These are phyloP conservation scores for Aspergillus sp. DNA, from an alignment of 2,329 filamentous ascomycete species.

Conservation along the genomic window DNA sequence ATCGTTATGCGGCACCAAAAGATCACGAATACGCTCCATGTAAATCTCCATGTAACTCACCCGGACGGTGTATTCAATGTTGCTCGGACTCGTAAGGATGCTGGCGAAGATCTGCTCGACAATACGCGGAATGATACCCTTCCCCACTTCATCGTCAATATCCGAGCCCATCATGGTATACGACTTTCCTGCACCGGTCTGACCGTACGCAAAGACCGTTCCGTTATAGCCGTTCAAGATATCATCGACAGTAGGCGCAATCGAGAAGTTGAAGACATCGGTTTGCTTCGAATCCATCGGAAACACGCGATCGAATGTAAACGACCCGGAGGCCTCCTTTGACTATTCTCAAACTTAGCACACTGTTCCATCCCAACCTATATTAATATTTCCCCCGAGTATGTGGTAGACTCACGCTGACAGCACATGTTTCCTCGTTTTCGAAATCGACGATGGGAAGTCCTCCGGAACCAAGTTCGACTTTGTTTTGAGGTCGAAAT, in stretches of 20 bases:
- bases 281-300: slow-evolving; percentile 86
- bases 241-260: slow-evolving; percentile 92
- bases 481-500: slow-evolving; percentile 94
- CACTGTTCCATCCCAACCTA: too few relatives aligned
- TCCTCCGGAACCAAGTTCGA: slow-evolving; percentile 86
- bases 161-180: slow-evolving; percentile 98
- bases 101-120: slow-evolving; percentile 96
- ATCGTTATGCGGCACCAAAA: slow-evolving; percentile 89
- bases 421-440: slow-evolving; percentile 80
- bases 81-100: slow-evolving; percentile 86
- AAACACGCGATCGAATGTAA: slow-evolving; percentile 98
- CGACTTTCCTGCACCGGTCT: slow-evolving; percentile 97
- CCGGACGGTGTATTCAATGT: slow-evolving; percentile 97
- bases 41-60: slow-evolving; percentile 99
- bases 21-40: slow-evolving; percentile 96
- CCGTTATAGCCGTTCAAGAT: slow-evolving; percentile 99
- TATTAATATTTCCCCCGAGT: not conserved
- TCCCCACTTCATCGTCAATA: slow-evolving; percentile 83
- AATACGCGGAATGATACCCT: slow-evolving; percentile 95
- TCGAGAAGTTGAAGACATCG: slow-evolving; percentile 98
- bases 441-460: slow-evolving; percentile 89
- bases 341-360: slow-evolving; percentile 57
- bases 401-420: slow-evolving; percentile 64
- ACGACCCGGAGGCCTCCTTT: slow-evolving; percentile 76
- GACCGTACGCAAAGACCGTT: slow-evolving; percentile 96